Base-by-base conservation (phyloP, 1,284 basidiomycete species). In the Xanthoconium separans region DNA sequence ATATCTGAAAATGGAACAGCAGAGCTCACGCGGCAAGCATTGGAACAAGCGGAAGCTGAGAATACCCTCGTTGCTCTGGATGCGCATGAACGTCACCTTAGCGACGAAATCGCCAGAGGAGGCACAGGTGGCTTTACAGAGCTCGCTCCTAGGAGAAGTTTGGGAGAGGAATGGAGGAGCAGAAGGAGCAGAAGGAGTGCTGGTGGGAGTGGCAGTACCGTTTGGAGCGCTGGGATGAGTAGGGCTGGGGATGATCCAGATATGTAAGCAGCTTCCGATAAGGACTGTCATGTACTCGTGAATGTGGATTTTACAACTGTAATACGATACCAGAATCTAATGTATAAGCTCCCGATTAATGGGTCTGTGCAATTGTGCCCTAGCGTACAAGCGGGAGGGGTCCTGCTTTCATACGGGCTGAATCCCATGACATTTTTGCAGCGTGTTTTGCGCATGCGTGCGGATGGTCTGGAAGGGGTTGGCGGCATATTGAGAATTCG, bases 151-250 rank as follows among this genome's bases (percentile, higher is more conserved):
- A 72, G 81, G 49, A 75, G 72, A 53, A 71, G 60, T 58, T 73
- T 64, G 45, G 77, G 70, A 57, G 75, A 73, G 44, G 77, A 83
- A 53, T 78, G 86, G 64, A 81, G 82, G 58, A 78, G 81, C 51
- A 69, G 78, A 53, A 80, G 80, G 59, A 83, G 81, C 58, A 77
- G 71, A 52, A 80, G 77, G 18, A 83, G 79, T 20, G 82, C 76
- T 53, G 83, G 82, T 43, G 84, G 83, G 40, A 81, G 81, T 61
- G 86, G 85, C 3, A 88, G 87, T 66, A 91, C 89, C 2, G 87
- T 91, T 27, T 91, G 85, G 84, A 91, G 89, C 65, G 89, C 89
- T 44, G 89, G 89, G 27, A 85, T 90, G 84, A 84, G 84, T 61
- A 79, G 73, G 41, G 75, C 75, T 40, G 81, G 72, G 11, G 82